Evolutionary conservation across 805 yeast species (phyloP).

Genomic region (Huiozyma sinensis): DNA sequence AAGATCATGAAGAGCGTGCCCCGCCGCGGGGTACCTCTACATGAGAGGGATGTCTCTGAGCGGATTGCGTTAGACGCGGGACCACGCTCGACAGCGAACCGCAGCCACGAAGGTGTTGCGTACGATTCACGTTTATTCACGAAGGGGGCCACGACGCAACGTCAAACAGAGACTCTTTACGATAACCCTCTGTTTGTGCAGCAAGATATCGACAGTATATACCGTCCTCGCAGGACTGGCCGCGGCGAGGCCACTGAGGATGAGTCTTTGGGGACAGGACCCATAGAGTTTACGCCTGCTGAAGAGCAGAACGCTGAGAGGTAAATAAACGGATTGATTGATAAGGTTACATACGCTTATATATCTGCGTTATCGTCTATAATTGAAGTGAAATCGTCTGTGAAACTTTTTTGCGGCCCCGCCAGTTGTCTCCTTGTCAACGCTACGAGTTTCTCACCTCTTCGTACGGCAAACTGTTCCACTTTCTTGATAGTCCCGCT

Average conservation of each 20-base stretch:
- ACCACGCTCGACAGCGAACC: constrained; percentile 17
- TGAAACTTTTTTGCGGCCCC: constrained; percentile 6
- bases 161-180: constrained; percentile 41
- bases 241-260: constrained; percentile 10
- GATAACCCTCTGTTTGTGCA: constrained; percentile 50
- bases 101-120: constrained; percentile 28
- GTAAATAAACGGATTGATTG: background rate
- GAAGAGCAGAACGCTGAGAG: constrained; percentile 2
- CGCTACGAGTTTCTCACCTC: constrained; percentile 16
- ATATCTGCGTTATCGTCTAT: constrained; percentile 11
- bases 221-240: constrained; percentile 22
- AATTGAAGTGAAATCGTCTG: constrained; percentile 3
- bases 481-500: constrained; percentile 85
- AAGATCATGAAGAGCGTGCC: constrained; percentile 23
- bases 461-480: constrained; percentile 57
- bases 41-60: constrained; percentile 41
- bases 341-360: background rate
- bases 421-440: constrained; percentile 7
- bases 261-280: constrained; percentile 25
- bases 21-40: background rate
- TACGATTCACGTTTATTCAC: constrained; percentile 52
- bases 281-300: constrained; percentile 38
- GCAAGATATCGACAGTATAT: constrained; percentile 40
- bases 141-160: constrained; percentile 32
- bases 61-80: constrained; percentile 43